Percentiles rank a stretch among this genome's conserved stretches.
These are phyloP conservation scores for Debaryomyces castellii DNA, from an alignment of 805 yeast genomes.

Conservation along the genomic window DNA sequence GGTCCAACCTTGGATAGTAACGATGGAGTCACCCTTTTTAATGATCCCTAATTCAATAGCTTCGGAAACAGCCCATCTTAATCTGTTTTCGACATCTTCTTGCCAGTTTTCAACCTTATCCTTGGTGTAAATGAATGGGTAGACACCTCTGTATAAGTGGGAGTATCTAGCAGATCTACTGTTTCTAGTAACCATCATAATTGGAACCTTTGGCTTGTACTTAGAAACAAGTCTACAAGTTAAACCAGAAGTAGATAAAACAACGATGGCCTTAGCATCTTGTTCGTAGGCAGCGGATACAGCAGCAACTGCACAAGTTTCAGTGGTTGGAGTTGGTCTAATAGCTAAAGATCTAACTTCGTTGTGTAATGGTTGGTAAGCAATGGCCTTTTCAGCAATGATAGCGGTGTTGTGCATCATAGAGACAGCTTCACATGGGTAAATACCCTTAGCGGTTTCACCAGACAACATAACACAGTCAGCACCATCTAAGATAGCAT, in stretches of 20 bases:
- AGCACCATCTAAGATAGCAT: conserved; percentile 98
- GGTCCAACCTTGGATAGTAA: conserved; percentile 98
- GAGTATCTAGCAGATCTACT: conserved; percentile 89
- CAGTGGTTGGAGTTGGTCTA: conserved; percentile 89
- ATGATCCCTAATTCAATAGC: conserved; percentile 86
- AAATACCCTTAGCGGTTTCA: conserved; percentile 99
- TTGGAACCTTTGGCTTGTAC: conserved; percentile 97
- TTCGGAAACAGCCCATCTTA: conserved; percentile 88
- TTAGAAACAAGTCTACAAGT: conserved; percentile 96
- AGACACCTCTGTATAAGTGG: conserved; percentile 97
- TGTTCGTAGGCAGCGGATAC: conserved; percentile 96
- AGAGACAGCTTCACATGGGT: conserved; percentile 95
- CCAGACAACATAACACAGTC: conserved; percentile 99
- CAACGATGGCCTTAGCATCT: conserved; percentile 94
- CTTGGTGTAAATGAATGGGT: conserved; percentile 85
- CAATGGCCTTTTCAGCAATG: conserved; percentile 95
- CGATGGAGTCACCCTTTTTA: conserved; percentile 81
- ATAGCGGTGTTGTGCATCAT: conserved; percentile 98
- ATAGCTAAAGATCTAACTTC: conserved; percentile 84
- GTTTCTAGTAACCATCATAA: conserved; percentile 97
- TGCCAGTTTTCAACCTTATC: conserved; percentile 81
- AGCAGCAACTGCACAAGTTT: conserved; percentile 96
- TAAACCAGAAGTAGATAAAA: conserved; percentile 90
- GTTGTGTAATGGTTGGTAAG: conserved; percentile 79
- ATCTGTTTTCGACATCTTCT: conserved; percentile 92